Percentiles rank a stretch among this genome's conserved stretches.
These are phyloP conservation scores for Microbotryum saponariae DNA, from an alignment of 1,284 basidiomycete genomes.

Conservation along the genomic window DNA sequence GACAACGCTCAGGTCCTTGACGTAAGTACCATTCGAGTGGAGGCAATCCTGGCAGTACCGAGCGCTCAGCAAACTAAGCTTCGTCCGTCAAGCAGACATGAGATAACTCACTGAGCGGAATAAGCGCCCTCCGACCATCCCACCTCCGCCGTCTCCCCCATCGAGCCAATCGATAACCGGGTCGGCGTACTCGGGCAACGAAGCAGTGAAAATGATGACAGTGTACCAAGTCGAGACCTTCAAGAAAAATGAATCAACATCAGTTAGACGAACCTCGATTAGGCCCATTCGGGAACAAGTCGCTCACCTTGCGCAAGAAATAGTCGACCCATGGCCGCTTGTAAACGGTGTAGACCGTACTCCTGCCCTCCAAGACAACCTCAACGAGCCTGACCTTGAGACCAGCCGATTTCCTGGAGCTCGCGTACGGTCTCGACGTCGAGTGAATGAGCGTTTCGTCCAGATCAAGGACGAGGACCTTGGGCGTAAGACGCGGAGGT, in stretches of 20 bases:
- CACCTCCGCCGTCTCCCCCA: constrained; percentile 60
- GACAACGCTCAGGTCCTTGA: constrained; percentile 82
- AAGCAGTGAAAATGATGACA: constrained; percentile 95
- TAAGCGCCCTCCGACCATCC: constrained; percentile 75
- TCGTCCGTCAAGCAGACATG: background rate
- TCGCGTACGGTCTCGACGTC: constrained; percentile 48
- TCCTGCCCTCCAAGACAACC: constrained; percentile 79
- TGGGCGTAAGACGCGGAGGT: constrained; percentile 47
- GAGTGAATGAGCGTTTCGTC: constrained; percentile 98
- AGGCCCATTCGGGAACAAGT: background rate
- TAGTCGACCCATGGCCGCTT: constrained; percentile 96
- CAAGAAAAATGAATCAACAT: background rate
- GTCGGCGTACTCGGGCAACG: constrained; percentile 98
- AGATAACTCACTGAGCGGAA: constrained; percentile 71
- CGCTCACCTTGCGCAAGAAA: constrained; percentile 78
- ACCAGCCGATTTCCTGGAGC: constrained; percentile 19
- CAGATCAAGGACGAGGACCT: constrained; percentile 89
- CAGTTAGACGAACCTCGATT: background rate
- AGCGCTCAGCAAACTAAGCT: background rate
- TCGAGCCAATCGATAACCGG: constrained; percentile 99
- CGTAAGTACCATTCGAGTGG: constrained; percentile 85
- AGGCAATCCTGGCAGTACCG: constrained; percentile 64
- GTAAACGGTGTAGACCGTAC: constrained; percentile 94
- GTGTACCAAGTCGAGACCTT: constrained; percentile 98
- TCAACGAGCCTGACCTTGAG: constrained; percentile 81